These are phyloP conservation scores for Linum usitatissimum DNA, from an alignment of 345 rosid genomes.

Conservation along the genomic window DNA sequence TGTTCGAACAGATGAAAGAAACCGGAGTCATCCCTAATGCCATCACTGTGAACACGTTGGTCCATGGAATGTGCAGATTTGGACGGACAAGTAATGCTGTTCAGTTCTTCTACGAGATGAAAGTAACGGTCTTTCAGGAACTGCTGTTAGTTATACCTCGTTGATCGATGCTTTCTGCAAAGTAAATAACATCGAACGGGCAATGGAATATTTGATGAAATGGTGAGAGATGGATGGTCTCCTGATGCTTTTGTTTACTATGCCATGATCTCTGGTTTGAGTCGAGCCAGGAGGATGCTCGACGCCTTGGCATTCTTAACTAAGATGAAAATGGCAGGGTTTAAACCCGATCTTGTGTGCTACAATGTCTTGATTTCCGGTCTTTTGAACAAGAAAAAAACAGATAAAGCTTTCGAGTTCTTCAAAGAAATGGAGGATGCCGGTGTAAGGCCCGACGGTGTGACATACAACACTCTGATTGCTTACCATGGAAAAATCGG, in stretches of 20 bases:
- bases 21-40: constrained; percentile 39
- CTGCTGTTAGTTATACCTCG: constrained; percentile 39
- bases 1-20: constrained; percentile 49
- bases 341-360: constrained; percentile 44
- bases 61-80: constrained; percentile 63
- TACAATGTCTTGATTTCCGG: constrained; percentile 53
- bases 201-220: constrained; percentile 41
- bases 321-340: constrained; percentile 47
- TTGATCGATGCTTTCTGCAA: constrained; percentile 52
- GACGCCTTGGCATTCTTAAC: constrained; percentile 35
- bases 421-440: constrained; percentile 50
- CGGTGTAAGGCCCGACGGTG: constrained; percentile 39
- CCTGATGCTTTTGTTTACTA: constrained; percentile 55
- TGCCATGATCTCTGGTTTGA: constrained; percentile 50
- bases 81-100: constrained; percentile 48
- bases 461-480: constrained; percentile 57
- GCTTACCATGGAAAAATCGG: constrained; percentile 38
- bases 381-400: constrained; percentile 45
- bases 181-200: constrained; percentile 50
- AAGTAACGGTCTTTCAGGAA: constrained; percentile 38
- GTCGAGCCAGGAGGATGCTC: constrained; percentile 48
- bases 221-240: constrained; percentile 35
- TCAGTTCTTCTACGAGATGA: constrained; percentile 41
- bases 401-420: constrained; percentile 43
- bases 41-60: constrained; percentile 44